A percentile compares a stretch with the other conserved stretches of the same genome.
Evolutionary conservation across 2,329 filamentous ascomycete species (phyloP).

Genomic region (Sclerotinia nivalis): DNA sequence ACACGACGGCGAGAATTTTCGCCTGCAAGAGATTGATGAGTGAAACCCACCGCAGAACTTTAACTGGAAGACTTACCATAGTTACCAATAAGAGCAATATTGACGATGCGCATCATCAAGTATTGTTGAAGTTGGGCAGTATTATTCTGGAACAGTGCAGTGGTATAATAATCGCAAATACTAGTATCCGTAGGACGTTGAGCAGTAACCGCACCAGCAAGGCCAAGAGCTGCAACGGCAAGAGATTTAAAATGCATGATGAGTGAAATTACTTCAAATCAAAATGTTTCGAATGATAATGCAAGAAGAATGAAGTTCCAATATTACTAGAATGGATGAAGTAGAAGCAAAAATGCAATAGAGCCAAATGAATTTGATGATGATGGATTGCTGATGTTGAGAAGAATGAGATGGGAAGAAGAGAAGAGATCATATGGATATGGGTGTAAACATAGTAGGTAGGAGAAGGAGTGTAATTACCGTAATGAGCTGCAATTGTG

Average conservation of each 20-base stretch:
- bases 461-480: not conserved
- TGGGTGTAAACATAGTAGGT: not conserved
- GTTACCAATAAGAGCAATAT: conserved; percentile 65
- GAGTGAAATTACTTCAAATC: not conserved
- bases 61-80: conserved; percentile 48
- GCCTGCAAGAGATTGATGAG: conserved; percentile 42
- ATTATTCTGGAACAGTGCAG: conserved; percentile 58
- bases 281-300: not conserved
- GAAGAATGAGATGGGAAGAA: not conserved
- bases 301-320: not conserved
- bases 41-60: not conserved
- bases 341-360: not conserved
- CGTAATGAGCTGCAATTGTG: not conserved
- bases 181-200: conserved; percentile 52
- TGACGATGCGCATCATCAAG: conserved; percentile 58
- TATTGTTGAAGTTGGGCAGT: conserved; percentile 58
- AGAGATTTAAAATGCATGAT: conserved; percentile 36
- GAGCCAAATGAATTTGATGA: not conserved
- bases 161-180: conserved; percentile 66
- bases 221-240: conserved; percentile 24
- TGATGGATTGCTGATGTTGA: not conserved
- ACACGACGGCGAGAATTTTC: conserved; percentile 55
- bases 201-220: conserved; percentile 28
- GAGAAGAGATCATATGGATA: not conserved
- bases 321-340: not conserved